Evolutionary conservation across 1,284 basidiomycete genomes (phyloP).

Genomic region (Papiliotrema flavescens): DNA sequence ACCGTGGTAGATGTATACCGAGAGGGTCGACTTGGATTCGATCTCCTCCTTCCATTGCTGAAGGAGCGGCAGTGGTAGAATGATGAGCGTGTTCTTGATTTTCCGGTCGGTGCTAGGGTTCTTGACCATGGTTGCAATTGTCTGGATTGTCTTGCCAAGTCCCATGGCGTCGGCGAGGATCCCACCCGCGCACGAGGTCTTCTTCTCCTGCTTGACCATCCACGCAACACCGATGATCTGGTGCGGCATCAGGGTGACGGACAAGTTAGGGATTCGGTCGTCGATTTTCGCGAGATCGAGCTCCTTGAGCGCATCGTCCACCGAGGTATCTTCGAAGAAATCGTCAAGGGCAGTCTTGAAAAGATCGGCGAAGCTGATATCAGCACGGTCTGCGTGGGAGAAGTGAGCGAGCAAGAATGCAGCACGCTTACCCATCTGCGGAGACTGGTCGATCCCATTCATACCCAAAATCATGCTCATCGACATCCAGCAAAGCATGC

Average conservation of each 20-base stretch:
- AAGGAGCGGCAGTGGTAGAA: conserved; percentile 49
- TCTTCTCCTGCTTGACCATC: conserved; percentile 44
- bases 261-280: conserved; percentile 26
- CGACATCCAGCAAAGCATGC: neutral
- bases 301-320: conserved; percentile 31
- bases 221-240: conserved; percentile 45
- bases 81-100: conserved; percentile 45
- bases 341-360: conserved; percentile 34
- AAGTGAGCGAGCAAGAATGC: no score
- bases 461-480: conserved; percentile 4
- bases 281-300: conserved; percentile 23
- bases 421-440: conserved; percentile 4
- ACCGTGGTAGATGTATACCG: conserved; percentile 46
- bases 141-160: conserved; percentile 43
- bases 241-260: conserved; percentile 43
- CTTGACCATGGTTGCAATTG: conserved; percentile 43
- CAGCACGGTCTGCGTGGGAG: no score
- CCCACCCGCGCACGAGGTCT: conserved; percentile 37
- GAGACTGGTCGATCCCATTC: conserved; percentile 17
- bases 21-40: conserved; percentile 40
- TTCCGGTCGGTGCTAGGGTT: conserved; percentile 38
- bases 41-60: conserved; percentile 51
- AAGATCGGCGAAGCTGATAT: conserved; percentile 28
- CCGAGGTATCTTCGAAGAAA: conserved; percentile 35
- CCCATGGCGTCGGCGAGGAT: conserved; percentile 43